Evolutionary conservation across 2,329 filamentous ascomycete genomes (phyloP), one percentile per base, ranked within the genome.

Genomic region (Cladosporium velox): DNA sequence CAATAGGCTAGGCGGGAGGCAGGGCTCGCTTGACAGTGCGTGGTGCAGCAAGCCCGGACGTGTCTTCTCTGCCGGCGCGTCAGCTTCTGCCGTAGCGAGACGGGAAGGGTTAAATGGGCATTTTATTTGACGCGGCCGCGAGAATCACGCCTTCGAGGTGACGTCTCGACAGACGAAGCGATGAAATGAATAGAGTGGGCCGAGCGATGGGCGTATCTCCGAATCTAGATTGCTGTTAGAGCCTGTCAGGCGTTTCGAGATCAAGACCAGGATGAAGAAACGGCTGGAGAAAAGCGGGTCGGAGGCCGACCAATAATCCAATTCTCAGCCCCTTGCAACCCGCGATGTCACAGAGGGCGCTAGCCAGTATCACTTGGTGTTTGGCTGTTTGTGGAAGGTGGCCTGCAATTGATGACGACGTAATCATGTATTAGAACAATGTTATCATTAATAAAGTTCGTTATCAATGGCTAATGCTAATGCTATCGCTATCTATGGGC

Each of bases 401-500:
- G 21, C 18, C 26, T 41, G 55, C 21, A 41, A n/a, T n/a, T 15
- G 28, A 28, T 8, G 51, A 21, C 10, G 30, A 21, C 8, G 32
- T 18, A 12, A 47, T 18, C 0, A 14, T 32, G 21, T 32, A 47
- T 47, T 8, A 44, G 34, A 14, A 30, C 4, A 26, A 7, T 28
- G 28, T 52, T 30, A 58, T 58, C 34, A 38, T 38, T 38, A 41
- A 35, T 38, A 38, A 2, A 28, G 6, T 34, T 58, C 55, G 55
- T 58, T 52, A 52, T n/a, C n/a, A 57, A 44, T 59, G 30, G 59
- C 18, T 44, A 59, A 59, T 59, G 59, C 59, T 51, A n/a, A 49
- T 32, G 34, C 55, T 58, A 47, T 32, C 26, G 34, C n/a, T 52
- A 41, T 54, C 59, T 52, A 38, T 52, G 5, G 59, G 59, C 28